These are phyloP conservation scores for Phylloboletellus chloephorus DNA, from an alignment of 1,284 basidiomycete species.

Conservation along the genomic window DNA sequence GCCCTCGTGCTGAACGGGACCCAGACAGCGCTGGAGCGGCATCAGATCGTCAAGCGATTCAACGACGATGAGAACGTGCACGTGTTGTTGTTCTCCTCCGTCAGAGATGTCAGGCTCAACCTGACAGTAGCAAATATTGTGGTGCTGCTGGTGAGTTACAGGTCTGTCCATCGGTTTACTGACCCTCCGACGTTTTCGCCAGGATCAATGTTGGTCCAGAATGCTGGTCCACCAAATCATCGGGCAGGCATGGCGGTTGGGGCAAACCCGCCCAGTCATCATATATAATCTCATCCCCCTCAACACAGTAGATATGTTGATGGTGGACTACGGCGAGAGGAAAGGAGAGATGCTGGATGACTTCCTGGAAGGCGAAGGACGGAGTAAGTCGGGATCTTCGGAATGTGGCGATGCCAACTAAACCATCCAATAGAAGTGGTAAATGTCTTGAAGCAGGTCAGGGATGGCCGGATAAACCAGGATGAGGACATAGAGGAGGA, in stretches of 20 bases:
- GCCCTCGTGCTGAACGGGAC: slow-evolving; percentile 9
- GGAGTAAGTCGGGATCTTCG: too few relatives aligned
- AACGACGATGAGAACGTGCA: slow-evolving; percentile 1
- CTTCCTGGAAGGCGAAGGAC: too few relatives aligned
- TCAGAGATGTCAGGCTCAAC: slow-evolving; percentile 10
- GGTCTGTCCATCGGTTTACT: too few relatives aligned
- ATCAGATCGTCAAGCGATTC: slow-evolving; percentile 1
- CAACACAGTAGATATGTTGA: slow-evolving; percentile 13
- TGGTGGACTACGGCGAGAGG: too few relatives aligned
- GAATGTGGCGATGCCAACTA: too few relatives aligned
- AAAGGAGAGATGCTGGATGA: too few relatives aligned
- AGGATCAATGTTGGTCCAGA: slow-evolving; percentile 13
- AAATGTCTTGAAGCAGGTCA: too few relatives aligned
- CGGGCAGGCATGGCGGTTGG: slow-evolving; percentile 11
- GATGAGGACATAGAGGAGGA: too few relatives aligned
- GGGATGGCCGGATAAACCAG: too few relatives aligned
- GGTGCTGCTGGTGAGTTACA: slow-evolving; percentile 10
- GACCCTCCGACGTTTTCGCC: too few relatives aligned
- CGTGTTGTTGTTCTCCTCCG: slow-evolving; percentile 8
- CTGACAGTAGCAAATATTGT: slow-evolving; percentile 11
- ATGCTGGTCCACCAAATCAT: slow-evolving; percentile 13
- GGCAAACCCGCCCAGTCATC: slow-evolving; percentile 6
- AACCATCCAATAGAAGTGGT: too few relatives aligned
- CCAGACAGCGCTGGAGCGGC: background rate
- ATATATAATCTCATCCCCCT: slow-evolving; percentile 11